phyloP scores from a whole-genome alignment of 108 stramenopile species.

The Parietichytrium sp. region DNA sequence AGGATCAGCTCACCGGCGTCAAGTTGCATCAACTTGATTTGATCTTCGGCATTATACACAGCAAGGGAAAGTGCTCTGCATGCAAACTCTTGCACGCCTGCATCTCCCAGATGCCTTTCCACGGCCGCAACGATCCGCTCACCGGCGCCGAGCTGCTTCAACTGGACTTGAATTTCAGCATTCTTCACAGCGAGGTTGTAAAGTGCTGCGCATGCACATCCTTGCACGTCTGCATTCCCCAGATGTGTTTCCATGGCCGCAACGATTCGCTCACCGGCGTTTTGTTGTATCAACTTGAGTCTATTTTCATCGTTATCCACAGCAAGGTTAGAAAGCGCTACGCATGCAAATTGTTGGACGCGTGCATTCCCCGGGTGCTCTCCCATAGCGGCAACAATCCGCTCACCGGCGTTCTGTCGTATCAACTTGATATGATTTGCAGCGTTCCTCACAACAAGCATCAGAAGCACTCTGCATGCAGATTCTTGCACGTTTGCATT shows the following conservation, averaged over 20 bases:
- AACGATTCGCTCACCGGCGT: neutral
- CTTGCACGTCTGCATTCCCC: neutral
- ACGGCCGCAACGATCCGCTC: neutral
- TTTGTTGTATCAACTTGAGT: neutral
- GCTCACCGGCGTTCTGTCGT: neutral
- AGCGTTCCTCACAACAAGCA: neutral
- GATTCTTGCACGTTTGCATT: neutral
- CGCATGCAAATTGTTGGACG: neutral
- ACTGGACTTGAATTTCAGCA: neutral
- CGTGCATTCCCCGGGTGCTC: neutral
- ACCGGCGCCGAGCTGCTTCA: neutral
- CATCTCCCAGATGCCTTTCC: neutral
- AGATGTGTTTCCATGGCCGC: neutral
- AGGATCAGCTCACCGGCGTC: neutral
- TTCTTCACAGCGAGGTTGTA: neutral
- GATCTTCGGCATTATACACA: no score
- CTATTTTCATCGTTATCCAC: neutral
- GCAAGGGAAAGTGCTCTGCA: neutral
- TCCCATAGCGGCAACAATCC: neutral
- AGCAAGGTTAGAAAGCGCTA: neutral
- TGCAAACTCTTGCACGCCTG: neutral
- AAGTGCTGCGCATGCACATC: neutral
- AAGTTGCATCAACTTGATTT: neutral
- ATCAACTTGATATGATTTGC: neutral
- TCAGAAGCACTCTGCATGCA: neutral